These are phyloP conservation scores for Cenchrus purpureus DNA, from an alignment of 176 grass and related monocot species.

Conservation along the genomic window DNA sequence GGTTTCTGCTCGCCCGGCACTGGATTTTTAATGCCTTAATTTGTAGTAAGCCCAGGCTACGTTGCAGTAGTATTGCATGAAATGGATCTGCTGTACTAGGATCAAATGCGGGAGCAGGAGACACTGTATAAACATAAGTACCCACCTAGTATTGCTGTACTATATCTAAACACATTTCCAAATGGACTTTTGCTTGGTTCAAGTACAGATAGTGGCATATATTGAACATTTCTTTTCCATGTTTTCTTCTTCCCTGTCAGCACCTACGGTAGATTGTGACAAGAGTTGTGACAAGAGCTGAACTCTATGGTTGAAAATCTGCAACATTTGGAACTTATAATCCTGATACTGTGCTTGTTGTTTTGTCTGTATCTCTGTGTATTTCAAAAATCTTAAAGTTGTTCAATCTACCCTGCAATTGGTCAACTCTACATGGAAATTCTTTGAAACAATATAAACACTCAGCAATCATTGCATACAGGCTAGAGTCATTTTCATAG, in stretches of 20 bases:
- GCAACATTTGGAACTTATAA: background rate
- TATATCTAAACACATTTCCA: constrained; percentile 23
- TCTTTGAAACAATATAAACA: constrained; percentile 2
- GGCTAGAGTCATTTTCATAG: background rate
- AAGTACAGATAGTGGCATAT: background rate
- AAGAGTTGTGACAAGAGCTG: background rate
- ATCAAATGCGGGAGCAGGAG: constrained; percentile 32
- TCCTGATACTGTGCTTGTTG: background rate
- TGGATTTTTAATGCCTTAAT: constrained; percentile 70
- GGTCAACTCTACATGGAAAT: background rate
- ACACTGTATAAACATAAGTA: background rate
- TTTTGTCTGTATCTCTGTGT: constrained; percentile 14
- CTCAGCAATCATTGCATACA: background rate
- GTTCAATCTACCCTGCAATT: background rate
- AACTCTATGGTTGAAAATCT: constrained; percentile 12
- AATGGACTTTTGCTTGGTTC: constrained; percentile 30
- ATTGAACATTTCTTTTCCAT: background rate
- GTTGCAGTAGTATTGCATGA: constrained; percentile 58
- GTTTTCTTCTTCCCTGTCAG: constrained; percentile 31
- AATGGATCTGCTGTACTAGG: constrained; percentile 15
- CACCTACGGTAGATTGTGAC: background rate
- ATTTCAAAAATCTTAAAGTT: constrained; percentile 6
- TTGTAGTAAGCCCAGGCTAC: constrained; percentile 57
- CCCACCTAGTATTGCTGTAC: background rate
- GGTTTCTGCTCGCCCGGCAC: constrained; percentile 66